Percentiles rank a stretch among this genome's conserved stretches.
Conservation (phyloP, 257 asterid species). For the Solanum chilense region DNA sequence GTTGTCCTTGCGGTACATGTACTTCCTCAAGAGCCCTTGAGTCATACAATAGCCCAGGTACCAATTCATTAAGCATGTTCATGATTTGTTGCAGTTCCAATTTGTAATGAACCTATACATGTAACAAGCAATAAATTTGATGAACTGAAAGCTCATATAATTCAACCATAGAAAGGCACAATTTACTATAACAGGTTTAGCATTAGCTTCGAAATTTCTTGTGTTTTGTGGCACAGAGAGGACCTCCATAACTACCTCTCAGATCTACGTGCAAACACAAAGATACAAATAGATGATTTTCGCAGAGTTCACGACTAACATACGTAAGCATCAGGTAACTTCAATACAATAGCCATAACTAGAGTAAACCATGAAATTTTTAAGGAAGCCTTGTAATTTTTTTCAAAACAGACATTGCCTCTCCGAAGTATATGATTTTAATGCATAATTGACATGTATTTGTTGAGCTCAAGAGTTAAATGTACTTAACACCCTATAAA, state of each 20-base stretch:
- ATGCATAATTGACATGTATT: neutral
- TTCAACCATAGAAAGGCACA: neutral
- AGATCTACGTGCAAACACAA: neutral
- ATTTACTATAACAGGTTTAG: neutral
- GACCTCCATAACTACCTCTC: neutral
- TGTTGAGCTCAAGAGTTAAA: neutral
- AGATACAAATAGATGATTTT: neutral
- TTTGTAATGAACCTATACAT: conserved; percentile 32
- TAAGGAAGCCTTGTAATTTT: neutral
- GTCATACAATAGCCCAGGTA: conserved; percentile 12
- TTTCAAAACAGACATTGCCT: neutral
- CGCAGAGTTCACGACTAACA: neutral
- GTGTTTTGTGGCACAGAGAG: neutral
- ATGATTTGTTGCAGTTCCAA: conserved; percentile 26
- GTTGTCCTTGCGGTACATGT: neutral
- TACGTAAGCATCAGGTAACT: neutral
- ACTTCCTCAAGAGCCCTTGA: conserved; percentile 5
- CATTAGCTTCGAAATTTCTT: neutral
- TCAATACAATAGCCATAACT: neutral
- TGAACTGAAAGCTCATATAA: neutral
- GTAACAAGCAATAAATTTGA: neutral
- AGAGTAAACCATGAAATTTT: neutral
- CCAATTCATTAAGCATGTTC: conserved; percentile 8
- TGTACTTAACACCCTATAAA: neutral
- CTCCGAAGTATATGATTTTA: neutral